Percentiles rank a stretch among this genome's conserved stretches.
Evolutionary conservation across 129 eudicot genomes (phyloP).

Genomic region (Apium graveolens): DNA sequence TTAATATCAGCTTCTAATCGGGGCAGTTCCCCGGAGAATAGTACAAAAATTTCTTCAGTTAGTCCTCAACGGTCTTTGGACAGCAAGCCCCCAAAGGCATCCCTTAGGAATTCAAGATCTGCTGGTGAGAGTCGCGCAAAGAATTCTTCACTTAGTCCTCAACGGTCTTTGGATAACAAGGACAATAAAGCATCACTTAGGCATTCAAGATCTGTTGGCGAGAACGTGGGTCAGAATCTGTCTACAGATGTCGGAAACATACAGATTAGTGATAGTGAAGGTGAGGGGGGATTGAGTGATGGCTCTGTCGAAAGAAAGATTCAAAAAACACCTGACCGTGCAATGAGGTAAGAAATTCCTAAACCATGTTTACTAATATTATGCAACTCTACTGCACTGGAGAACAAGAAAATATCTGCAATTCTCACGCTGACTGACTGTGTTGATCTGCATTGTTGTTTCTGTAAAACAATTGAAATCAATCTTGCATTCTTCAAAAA

Average conservation of each 20-base stretch:
- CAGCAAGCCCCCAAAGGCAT: slow-evolving; percentile 16
- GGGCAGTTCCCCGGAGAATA: slow-evolving; percentile 16
- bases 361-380: not conserved
- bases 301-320: slow-evolving; percentile 54
- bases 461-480: not conserved
- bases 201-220: slow-evolving; percentile 21
- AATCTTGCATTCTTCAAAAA: not conserved
- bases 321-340: slow-evolving; percentile 23
- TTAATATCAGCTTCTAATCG: slow-evolving; percentile 25
- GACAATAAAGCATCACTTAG: slow-evolving; percentile 21
- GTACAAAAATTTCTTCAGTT: slow-evolving; percentile 19
- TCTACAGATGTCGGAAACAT: slow-evolving; percentile 14
- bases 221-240: slow-evolving; percentile 23
- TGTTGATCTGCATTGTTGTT: too few relatives aligned
- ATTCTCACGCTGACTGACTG: not conserved
- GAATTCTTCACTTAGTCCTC: slow-evolving; percentile 20
- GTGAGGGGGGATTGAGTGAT: slow-evolving; percentile 31
- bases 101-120: slow-evolving; percentile 22
- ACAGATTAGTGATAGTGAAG: slow-evolving; percentile 26
- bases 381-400: not conserved
- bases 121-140: slow-evolving; percentile 16
- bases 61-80: slow-evolving; percentile 16
- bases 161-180: slow-evolving; percentile 14
- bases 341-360: slow-evolving; percentile 35
- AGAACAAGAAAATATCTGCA: not conserved